Evolutionary conservation across 805 yeast genomes (phyloP).

Genomic region (Kregervanrija pseudodelftensis): DNA sequence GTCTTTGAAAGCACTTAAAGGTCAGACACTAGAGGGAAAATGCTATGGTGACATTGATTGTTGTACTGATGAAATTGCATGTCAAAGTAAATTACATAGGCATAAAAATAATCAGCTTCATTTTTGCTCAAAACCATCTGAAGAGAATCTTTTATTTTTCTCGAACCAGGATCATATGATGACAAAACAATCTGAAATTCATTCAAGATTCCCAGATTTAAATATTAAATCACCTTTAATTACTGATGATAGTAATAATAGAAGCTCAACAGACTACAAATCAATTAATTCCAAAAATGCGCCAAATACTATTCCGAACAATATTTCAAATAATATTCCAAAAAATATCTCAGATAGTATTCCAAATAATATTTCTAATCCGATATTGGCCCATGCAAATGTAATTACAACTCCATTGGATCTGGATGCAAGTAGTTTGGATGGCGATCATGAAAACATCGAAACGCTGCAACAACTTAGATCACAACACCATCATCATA

Average conservation of each 20-base stretch:
- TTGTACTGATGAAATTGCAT: slow-evolving; percentile 20
- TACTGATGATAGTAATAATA: slow-evolving; percentile 1
- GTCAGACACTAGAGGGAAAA: slow-evolving; percentile 22
- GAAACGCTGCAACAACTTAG: neutral
- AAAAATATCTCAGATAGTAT: too few species aligned
- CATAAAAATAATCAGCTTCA: slow-evolving; percentile 18
- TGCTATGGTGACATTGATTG: slow-evolving; percentile 27
- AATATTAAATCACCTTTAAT: slow-evolving; percentile 28
- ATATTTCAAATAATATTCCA: too few species aligned
- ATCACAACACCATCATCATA: slow-evolving; percentile 55
- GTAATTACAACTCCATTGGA: too few species aligned
- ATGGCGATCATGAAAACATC: slow-evolving; percentile 6
- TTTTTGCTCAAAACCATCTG: slow-evolving; percentile 27
- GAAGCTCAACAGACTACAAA: neutral
- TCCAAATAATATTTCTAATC: too few species aligned
- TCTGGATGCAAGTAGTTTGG: neutral
- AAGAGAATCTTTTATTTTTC: slow-evolving; percentile 29
- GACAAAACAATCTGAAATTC: slow-evolving; percentile 19
- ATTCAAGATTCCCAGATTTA: slow-evolving; percentile 23
- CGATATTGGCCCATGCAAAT: too few species aligned
- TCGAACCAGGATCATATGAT: slow-evolving; percentile 20
- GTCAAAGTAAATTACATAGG: slow-evolving; percentile 17
- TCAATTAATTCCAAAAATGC: neutral
- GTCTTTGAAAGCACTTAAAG: slow-evolving; percentile 25
- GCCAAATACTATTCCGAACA: neutral